Conservation (phyloP, 139 green algal species). For the Ulvella scutata region DNA sequence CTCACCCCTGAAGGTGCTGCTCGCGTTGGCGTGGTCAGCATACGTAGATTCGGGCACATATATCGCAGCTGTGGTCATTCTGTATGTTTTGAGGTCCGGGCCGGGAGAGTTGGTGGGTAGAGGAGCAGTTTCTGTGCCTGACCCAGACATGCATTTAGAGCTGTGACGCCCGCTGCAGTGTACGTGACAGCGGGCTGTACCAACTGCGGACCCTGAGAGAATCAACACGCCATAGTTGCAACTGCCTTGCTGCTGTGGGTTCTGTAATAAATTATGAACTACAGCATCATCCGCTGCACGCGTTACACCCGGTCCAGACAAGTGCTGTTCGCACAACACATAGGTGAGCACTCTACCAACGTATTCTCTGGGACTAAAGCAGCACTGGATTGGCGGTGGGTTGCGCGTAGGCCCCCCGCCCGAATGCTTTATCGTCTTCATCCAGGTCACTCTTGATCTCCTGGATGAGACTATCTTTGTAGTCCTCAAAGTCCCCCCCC, state of each 20-base stretch:
- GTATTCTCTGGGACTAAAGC: not conserved
- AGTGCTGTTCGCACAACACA: not conserved
- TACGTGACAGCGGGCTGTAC: too few species aligned
- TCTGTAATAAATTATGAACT: not conserved
- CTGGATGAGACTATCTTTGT: constrained; percentile 78
- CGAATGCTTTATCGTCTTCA: constrained; percentile 38
- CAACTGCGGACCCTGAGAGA: too few species aligned
- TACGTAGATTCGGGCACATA: constrained; percentile 1
- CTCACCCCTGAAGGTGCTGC: not conserved
- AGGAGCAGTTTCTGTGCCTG: not conserved
- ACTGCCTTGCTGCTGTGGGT: too few species aligned
- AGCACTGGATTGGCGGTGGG: not conserved
- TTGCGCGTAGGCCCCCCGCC: not conserved
- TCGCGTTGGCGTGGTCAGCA: not conserved
- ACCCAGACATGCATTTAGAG: not conserved
- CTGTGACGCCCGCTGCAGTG: too few species aligned
- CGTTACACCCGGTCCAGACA: not conserved
- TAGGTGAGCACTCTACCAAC: not conserved
- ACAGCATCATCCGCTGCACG: not conserved
- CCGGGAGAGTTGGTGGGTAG: too few species aligned
- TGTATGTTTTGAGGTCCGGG: not conserved
- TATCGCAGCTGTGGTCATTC: not conserved
- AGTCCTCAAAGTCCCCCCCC: constrained; percentile 87
- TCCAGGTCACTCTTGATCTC: constrained; percentile 91
- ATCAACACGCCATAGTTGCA: too few species aligned